Conservation (phyloP, 306 rosid genomes). For the Vachellia pachyceras region DNA sequence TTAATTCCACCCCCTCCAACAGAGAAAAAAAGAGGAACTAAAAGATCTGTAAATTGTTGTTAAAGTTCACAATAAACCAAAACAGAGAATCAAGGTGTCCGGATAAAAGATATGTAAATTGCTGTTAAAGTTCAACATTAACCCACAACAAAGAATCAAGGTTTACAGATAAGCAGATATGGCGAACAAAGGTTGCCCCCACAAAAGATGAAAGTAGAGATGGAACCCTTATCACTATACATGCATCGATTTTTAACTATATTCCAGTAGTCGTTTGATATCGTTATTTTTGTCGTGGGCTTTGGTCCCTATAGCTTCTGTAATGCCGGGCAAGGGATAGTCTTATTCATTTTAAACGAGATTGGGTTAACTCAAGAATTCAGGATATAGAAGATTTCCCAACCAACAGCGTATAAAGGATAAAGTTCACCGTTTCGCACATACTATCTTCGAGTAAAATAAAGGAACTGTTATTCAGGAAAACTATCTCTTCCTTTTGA, state of each 20-base stretch:
- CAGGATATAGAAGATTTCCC: background rate
- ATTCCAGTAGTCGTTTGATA: background rate
- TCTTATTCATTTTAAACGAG: background rate
- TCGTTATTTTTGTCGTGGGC: background rate
- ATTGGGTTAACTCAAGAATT: background rate
- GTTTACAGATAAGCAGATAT: background rate
- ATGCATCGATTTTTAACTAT: background rate
- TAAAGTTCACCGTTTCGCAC: background rate
- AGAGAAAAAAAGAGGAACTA: background rate
- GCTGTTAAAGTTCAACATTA: background rate
- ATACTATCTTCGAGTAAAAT: background rate
- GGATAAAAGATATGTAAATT: background rate
- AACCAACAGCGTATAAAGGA: background rate
- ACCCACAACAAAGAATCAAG: background rate
- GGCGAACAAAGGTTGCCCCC: background rate
- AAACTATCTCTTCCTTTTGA: slow-evolving; percentile 5
- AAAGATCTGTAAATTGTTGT: background rate
- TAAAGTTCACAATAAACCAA: background rate
- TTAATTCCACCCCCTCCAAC: background rate
- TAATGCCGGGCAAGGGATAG: background rate
- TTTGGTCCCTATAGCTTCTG: background rate
- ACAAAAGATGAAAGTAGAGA: background rate
- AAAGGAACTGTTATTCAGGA: background rate
- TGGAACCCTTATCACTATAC: background rate
- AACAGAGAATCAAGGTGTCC: background rate